Conservation (phyloP, 345 rosid species). For the Rhodomyrtus tomentosa region DNA sequence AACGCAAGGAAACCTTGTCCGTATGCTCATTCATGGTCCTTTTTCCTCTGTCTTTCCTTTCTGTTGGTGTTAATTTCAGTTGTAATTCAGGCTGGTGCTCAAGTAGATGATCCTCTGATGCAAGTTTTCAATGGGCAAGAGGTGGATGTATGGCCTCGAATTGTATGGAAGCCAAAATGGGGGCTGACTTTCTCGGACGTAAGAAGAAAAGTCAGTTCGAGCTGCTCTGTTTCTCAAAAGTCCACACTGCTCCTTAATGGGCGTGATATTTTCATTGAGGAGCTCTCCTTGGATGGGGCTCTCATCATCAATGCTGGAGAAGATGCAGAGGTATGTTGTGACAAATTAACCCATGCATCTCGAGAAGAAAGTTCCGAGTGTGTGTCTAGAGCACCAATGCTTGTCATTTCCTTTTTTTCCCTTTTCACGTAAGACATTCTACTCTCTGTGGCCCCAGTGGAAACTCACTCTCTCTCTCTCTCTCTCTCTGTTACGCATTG, state of each 20-base stretch:
- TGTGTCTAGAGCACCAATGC: neutral
- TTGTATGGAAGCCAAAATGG: slow-evolving; percentile 89
- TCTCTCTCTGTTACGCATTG: neutral
- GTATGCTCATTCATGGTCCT: neutral
- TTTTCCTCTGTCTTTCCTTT: neutral
- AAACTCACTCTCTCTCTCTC: neutral
- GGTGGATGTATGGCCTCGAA: slow-evolving; percentile 88
- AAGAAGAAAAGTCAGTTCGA: slow-evolving; percentile 50
- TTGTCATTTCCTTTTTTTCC: neutral
- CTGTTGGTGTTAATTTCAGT: slow-evolving; percentile 1
- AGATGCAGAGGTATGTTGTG: slow-evolving; percentile 59
- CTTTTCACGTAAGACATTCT: neutral
- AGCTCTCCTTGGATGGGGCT: slow-evolving; percentile 74
- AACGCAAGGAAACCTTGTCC: neutral
- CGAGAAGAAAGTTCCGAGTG: neutral
- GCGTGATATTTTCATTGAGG: slow-evolving; percentile 33
- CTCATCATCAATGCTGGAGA: slow-evolving; percentile 57
- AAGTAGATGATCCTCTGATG: slow-evolving; percentile 51
- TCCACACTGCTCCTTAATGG: slow-evolving; percentile 75
- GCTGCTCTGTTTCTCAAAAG: slow-evolving; percentile 53
- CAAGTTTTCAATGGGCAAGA: slow-evolving; percentile 78
- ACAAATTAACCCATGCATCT: neutral
- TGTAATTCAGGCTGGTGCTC: slow-evolving; percentile 54
- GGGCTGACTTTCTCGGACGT: slow-evolving; percentile 65
- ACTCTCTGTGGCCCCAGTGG: neutral